Evolutionary conservation across 352 stramenopile genomes (phyloP), one percentile per base, ranked within the genome.

Genomic region (Phytophthora tentaculata): DNA sequence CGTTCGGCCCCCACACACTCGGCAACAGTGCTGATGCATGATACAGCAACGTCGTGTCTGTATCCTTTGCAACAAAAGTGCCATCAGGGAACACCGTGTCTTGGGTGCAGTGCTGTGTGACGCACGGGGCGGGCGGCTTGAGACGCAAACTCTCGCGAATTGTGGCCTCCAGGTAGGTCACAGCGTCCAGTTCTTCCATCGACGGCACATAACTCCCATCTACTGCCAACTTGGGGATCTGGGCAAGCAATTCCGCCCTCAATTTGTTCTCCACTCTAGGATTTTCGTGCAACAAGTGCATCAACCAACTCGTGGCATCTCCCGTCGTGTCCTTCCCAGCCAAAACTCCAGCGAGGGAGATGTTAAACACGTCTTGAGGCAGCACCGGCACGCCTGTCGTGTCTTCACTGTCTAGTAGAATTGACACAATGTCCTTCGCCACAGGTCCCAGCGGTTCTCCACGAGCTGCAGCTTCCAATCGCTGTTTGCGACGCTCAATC

Each of bases 271-370:
- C 69, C 6, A 88, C 76, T n/a, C 79, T 22, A 0, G 80, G 83
- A 44, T 92, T 80, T 23, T 81, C 66, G 44, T 73, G 61, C 39
- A 93, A 51, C 53, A 86, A 62, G 50, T 88, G 87, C 55, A 92
- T 71, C 17, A 89, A 35, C 84, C 84, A 93, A 23, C 71, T 79
- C 12, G 81, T 64, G 1, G 73, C 65, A 44, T 75, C 69, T 29
- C 57, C 68, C 19, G 86, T 89, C 0, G 86, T 92, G 71, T 94
- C 85, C 49, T 83, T 75, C 0, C 86, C 86, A 20, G 83, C 86
- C 35, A 94, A 71, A 8, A 92, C 50, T 9, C 89, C 81, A 17
- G 74, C 86, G 5, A 94, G 64, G 3, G 90, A 73, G 45, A 94
- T 85, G 50, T 92, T 83, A 19, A 79, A 79, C 39, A 93, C 64